Percentiles rank a stretch among this genome's conserved stretches.
phyloP scores from a whole-genome alignment of 208 protist species.

The Naegleria fowleri region DNA sequence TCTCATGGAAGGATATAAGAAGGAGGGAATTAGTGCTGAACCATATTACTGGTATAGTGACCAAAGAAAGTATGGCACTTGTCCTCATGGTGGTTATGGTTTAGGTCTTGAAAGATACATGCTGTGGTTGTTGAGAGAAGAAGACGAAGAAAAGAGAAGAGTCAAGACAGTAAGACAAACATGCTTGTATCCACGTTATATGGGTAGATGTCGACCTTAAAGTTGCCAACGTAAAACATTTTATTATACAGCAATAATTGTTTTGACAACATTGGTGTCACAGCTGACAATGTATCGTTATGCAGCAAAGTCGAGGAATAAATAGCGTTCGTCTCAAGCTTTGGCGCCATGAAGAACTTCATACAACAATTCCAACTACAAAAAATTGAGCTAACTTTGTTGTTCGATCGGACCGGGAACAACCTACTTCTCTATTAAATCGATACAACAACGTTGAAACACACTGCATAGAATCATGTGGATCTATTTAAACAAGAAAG shows the following conservation, averaged over 20 bases:
- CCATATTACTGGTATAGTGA: constrained; percentile 98
- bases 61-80: constrained; percentile 91
- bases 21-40: constrained; percentile 83
- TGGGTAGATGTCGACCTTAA: constrained; percentile 90
- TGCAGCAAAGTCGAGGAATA: too few species aligned
- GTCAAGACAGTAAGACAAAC: constrained; percentile 90
- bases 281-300: too few species aligned
- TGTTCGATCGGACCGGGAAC: too few species aligned
- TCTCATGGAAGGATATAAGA: constrained; percentile 80
- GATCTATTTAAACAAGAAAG: constrained; percentile 88
- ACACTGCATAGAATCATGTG: constrained; percentile 66
- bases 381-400: too few species aligned
- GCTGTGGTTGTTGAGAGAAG: constrained; percentile 81
- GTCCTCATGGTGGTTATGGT: constrained; percentile 95
- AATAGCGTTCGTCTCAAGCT: too few species aligned
- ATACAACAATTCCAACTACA: too few species aligned
- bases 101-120: constrained; percentile 94
- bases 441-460: too few species aligned
- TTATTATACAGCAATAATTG: too few species aligned
- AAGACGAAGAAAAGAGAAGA: constrained; percentile 37
- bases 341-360: too few species aligned
- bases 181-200: constrained; percentile 91
- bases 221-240: too few species aligned
- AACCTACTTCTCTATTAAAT: too few species aligned
- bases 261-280: too few species aligned